Base-by-base conservation (phyloP, 2,329 filamentous ascomycete species). In the Beauveria medogensis region DNA sequence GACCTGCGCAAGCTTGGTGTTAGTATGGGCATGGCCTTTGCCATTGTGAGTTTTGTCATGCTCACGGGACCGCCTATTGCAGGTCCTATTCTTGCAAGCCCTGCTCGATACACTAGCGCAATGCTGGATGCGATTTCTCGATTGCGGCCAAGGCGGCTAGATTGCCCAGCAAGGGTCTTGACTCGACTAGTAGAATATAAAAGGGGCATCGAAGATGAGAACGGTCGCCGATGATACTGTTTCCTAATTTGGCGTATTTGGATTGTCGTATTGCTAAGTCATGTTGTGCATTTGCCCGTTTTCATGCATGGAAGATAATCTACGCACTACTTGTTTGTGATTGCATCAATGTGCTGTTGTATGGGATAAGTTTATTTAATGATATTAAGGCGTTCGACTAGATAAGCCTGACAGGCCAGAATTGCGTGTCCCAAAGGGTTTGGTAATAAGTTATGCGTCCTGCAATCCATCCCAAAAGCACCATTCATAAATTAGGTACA, bases 1-100 rank as follows among this genome's bases (percentile, higher is more conserved):
- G 81, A 85, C 67, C 70, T 80, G 62, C 68, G 74, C 8, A 82
- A 80, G 69, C 73, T 79, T 20, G 82, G 82, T 1, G 77, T 80
- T 2, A 71, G 82, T 9, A 82, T 85, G 69, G 83, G 82, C 52
- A 84, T 85, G 82, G 73, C 78, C 0, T 84, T 85, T 51, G 82
- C 79, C 0, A 78, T 83, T 55, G 78, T 78, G 63, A 82, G 80
- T 63, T 80, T 83, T 53, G 78, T 80, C 2, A 75, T 77, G n/a
- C 69, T 84, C 40, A 79, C 76, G 1, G 81, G 81, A 0, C 78
- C 80, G 18, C 81, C 81, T 0, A 78, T 83, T 26, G 77, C 77
- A 0, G 81, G 81, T 0, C 78, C 78, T 1, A 73, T 83, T 20
- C 77, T 83, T 44, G 70, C 73, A 2, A 64, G 69, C 34, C 72